Conservation (phyloP, 2,329 filamentous ascomycete species). For the Hypoxylon sp. region DNA sequence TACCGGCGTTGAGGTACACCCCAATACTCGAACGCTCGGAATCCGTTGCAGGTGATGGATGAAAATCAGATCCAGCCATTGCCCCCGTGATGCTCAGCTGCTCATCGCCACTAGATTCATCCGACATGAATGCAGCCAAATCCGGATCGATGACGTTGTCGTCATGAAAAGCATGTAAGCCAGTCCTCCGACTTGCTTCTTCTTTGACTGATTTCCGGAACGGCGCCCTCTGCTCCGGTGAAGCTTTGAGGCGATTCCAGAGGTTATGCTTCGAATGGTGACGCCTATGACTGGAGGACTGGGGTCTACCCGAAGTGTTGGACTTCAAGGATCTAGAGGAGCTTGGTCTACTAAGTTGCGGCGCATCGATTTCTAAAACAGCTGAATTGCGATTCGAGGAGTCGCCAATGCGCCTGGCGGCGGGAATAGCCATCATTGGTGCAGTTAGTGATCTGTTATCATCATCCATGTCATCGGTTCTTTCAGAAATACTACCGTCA, state of each 20-base stretch:
- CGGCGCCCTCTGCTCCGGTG: constrained; percentile 85
- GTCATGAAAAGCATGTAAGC: constrained; percentile 93
- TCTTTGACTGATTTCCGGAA: constrained; percentile 83
- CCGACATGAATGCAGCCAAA: constrained; percentile 93
- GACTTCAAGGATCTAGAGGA: constrained; percentile 92
- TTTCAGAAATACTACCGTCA: constrained; percentile 60
- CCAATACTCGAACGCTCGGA: constrained; percentile 81
- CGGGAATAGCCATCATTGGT: constrained; percentile 80
- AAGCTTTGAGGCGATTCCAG: constrained; percentile 79
- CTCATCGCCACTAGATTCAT: constrained; percentile 94
- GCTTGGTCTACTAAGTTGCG: constrained; percentile 88
- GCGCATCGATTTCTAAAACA: constrained; percentile 89
- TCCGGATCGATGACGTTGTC: constrained; percentile 99
- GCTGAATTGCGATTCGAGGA: constrained; percentile 88
- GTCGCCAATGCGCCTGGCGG: constrained; percentile 76
- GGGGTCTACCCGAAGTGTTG: constrained; percentile 75
- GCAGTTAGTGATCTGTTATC: constrained; percentile 70
- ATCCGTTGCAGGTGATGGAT: constrained; percentile 75
- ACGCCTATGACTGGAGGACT: constrained; percentile 85
- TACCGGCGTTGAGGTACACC: constrained; percentile 78
- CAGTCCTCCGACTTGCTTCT: constrained; percentile 74
- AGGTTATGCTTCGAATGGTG: constrained; percentile 91
- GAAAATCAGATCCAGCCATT: constrained; percentile 75
- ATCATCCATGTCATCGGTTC: constrained; percentile 62
- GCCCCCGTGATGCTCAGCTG: constrained; percentile 88